phyloP scores from a whole-genome alignment of 345 rosid species.

The Clausena lansium region DNA sequence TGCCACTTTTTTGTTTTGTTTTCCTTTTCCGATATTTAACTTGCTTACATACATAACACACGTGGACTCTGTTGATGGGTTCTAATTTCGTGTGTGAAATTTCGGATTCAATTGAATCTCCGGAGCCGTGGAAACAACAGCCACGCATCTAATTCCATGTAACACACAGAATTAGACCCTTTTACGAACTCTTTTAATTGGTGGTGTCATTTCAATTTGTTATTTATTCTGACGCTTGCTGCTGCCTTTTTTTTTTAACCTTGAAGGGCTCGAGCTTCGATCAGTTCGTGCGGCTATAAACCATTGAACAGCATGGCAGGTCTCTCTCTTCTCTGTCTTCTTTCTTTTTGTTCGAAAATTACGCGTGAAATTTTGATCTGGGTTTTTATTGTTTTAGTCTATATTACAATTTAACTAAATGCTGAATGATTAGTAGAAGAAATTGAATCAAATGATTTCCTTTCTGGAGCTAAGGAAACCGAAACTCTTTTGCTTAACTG shows the following conservation, averaged over 20 bases:
- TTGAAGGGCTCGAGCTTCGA: not conserved
- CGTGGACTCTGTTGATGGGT: not conserved
- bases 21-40: not conserved
- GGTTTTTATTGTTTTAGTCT: not conserved
- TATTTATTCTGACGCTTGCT: not conserved
- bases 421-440: not conserved
- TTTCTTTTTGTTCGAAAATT: not conserved
- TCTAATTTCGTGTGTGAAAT: not conserved
- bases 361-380: not conserved
- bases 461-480: not conserved
- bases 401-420: not conserved
- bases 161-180: not conserved
- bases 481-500: not conserved
- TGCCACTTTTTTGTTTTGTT: not conserved
- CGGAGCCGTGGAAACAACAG: not conserved
- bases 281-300: not conserved
- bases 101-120: not conserved
- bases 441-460: not conserved
- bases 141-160: not conserved
- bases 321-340: slow-evolving; percentile 1
- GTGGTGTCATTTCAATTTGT: not conserved
- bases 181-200: not conserved
- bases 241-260: not conserved
- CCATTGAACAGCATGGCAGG: slow-evolving; percentile 16
- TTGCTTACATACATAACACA: not conserved